Conservation (phyloP, 1,284 basidiomycete genomes). For the Tausonia pullulans region DNA sequence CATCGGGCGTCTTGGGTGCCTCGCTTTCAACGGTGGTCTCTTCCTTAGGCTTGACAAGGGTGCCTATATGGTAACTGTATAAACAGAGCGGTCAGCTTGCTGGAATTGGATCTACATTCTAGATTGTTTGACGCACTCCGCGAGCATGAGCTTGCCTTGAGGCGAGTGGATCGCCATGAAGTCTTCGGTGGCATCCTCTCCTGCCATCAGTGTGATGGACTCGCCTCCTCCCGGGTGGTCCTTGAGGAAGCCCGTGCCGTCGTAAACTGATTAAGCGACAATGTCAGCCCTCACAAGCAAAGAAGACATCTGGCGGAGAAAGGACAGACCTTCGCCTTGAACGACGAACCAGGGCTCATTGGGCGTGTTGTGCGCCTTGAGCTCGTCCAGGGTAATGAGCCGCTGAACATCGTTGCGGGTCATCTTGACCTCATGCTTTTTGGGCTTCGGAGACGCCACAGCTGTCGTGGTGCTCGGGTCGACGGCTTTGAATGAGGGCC, state of each 20-base stretch:
- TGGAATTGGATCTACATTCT: not conserved
- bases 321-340: conserved; percentile 37
- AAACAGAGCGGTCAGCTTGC: not conserved
- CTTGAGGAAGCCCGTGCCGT: conserved; percentile 45
- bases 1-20: conserved; percentile 20
- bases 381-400: conserved; percentile 42
- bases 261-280: conserved; percentile 34
- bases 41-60: conserved; percentile 24
- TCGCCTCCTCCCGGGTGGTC: conserved; percentile 55
- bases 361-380: conserved; percentile 38
- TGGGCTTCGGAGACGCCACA: conserved; percentile 4
- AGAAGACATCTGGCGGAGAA: conserved; percentile 14
- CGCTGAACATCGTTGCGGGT: conserved; percentile 37
- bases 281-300: conserved; percentile 21
- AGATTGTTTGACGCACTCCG: conserved; percentile 31
- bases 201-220: conserved; percentile 49
- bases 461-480: conserved; percentile 13
- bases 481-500: conserved; percentile 34
- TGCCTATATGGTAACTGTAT: conserved; percentile 38
- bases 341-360: conserved; percentile 53
- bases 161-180: conserved; percentile 45
- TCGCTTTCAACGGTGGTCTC: not conserved
- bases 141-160: conserved; percentile 42
- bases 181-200: conserved; percentile 54
- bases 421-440: conserved; percentile 29